phyloP scores from a whole-genome alignment of 2,329 filamentous ascomycete species.

The Hypoxylon rubiginosum region DNA sequence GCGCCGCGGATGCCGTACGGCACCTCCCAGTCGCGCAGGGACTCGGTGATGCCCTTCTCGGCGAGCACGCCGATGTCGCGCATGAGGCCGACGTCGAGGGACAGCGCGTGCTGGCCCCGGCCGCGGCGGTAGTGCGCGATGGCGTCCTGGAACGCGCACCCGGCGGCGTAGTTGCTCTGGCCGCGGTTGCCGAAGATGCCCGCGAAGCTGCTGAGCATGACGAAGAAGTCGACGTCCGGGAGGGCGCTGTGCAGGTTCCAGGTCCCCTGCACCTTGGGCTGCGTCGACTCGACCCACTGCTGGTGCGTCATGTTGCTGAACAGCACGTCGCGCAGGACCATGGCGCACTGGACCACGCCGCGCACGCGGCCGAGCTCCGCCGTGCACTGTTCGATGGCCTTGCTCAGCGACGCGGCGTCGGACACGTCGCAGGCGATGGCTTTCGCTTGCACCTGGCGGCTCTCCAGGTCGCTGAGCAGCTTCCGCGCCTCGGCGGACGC shows the following conservation, averaged over 20 bases:
- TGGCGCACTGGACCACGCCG: constrained; percentile 9
- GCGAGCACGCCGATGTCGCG: constrained; percentile 42
- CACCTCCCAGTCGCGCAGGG: neutral
- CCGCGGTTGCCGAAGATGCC: constrained; percentile 49
- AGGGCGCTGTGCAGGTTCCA: constrained; percentile 56
- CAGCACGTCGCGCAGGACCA: constrained; percentile 29
- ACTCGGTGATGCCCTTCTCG: constrained; percentile 34
- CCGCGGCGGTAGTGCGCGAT: constrained; percentile 44
- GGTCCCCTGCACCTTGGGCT: constrained; percentile 57
- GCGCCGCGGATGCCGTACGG: neutral
- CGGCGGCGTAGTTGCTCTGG: constrained; percentile 55
- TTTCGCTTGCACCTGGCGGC: neutral
- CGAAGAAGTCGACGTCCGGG: constrained; percentile 53
- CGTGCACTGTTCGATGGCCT: neutral
- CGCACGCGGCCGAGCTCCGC: neutral
- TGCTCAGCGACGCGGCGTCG: neutral
- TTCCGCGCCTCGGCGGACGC: neutral
- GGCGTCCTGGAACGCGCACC: constrained; percentile 53
- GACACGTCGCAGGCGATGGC: neutral
- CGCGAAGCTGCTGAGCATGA: constrained; percentile 43
- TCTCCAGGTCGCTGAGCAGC: neutral
- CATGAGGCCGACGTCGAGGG: constrained; percentile 46
- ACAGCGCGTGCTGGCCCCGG: constrained; percentile 34
- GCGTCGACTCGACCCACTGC: constrained; percentile 53
- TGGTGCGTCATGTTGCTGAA: constrained; percentile 48